These are phyloP conservation scores for Sporothrix mexicana DNA, from an alignment of 2,329 filamentous ascomycete genomes.

Conservation along the genomic window DNA sequence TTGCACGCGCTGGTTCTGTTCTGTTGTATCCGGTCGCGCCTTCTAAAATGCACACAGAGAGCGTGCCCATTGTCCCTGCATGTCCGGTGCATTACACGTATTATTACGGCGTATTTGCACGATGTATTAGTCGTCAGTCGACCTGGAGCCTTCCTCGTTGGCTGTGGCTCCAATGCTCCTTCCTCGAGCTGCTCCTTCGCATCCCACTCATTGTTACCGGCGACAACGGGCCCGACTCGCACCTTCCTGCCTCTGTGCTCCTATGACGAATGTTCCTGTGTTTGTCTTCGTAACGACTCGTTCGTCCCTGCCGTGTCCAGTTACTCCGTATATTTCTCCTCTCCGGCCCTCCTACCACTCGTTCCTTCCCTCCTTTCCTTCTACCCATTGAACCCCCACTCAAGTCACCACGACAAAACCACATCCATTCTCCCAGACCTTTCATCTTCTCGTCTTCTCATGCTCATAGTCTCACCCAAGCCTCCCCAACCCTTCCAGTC, in stretches of 20 bases:
- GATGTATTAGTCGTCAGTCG: background rate
- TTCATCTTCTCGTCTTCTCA: constrained; percentile 1
- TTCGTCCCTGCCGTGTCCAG: constrained; percentile 1
- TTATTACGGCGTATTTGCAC: background rate
- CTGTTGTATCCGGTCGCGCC: constrained; percentile 11
- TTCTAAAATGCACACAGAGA: background rate
- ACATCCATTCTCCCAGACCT: background rate
- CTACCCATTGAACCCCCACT: background rate
- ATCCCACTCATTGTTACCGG: background rate
- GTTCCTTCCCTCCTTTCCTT: background rate
- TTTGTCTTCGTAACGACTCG: background rate
- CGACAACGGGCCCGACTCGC: background rate
- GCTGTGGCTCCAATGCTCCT: background rate
- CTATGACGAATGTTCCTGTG: background rate
- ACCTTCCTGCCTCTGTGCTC: background rate
- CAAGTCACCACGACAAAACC: background rate
- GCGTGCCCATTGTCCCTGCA: background rate
- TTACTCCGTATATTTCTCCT: constrained; percentile 28
- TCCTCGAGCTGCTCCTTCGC: background rate
- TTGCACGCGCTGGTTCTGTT: background rate
- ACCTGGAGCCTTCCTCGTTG: background rate
- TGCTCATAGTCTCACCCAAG: background rate
- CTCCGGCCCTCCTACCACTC: background rate
- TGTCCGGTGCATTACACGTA: background rate
- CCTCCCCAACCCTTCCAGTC: background rate